These are phyloP conservation scores for Endotrypanum monterogeii DNA, from an alignment of 208 protist genomes.

Conservation along the genomic window DNA sequence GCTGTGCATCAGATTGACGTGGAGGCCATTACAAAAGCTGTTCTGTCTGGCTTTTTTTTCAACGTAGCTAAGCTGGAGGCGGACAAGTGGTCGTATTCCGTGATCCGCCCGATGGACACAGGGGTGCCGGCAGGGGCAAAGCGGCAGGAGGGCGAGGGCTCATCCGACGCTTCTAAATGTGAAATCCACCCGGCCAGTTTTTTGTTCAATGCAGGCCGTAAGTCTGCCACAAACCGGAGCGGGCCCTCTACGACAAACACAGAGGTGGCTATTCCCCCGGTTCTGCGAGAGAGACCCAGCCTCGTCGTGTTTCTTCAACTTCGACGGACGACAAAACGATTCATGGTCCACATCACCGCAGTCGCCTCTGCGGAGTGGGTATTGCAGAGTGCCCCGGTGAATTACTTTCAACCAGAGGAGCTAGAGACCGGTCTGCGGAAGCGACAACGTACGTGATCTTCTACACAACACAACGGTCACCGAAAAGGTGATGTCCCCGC, in stretches of 20 bases:
- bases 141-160: constrained; percentile 7
- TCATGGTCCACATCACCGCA: constrained; percentile 90
- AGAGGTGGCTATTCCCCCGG: constrained; percentile 15
- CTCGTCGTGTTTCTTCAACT: constrained; percentile 89
- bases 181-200: constrained; percentile 88
- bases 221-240: constrained; percentile 6
- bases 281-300: constrained; percentile 53
- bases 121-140: constrained; percentile 21
- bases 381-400: constrained; percentile 64
- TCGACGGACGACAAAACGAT: constrained; percentile 81
- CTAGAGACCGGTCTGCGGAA: constrained; percentile 76
- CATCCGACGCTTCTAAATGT: constrained; percentile 34
- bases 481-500: neutral
- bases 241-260: neutral
- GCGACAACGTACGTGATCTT: constrained; percentile 30
- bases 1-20: constrained; percentile 39
- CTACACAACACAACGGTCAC: no score
- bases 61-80: constrained; percentile 85
- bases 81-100: constrained; percentile 69
- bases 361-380: constrained; percentile 68
- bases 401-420: constrained; percentile 84
- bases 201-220: constrained; percentile 54
- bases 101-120: constrained; percentile 82
- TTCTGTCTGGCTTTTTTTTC: constrained; percentile 90
- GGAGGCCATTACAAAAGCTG: constrained; percentile 65